Evolutionary conservation across 306 rosid genomes (phyloP), one percentile per base, ranked within the genome.

Genomic region (Inga leiocalycina): DNA sequence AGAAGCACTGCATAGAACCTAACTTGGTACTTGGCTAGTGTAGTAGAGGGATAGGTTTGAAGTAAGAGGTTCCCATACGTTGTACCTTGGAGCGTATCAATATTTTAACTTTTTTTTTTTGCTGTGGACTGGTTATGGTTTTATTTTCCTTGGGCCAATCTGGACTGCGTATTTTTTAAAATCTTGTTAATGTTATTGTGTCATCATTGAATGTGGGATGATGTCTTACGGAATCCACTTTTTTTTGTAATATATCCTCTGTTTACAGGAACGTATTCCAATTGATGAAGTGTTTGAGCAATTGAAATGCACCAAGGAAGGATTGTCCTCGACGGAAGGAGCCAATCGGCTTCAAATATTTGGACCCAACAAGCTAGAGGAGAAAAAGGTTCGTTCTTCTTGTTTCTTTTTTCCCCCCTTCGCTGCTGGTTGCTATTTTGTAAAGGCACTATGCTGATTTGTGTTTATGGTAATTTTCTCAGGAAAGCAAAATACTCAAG

Each of bases 281-380:
- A 84, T 96, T 79, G 97, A 96, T 49, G 99, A 96, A 83, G 99
- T 96, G 85, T 96, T 96, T 37, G 93, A 84, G 76, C 97, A 93
- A 84, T 46, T 96, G 89, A 93, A 96, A 96, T 96, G 99, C 81
- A 59, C 92, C 69, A 85, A 57, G 79, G 99, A 93, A 84, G 99
- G 99, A 65, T 82, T 96, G 69, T 71, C 87, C 75, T 39, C 89
- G 0, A 92, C 86, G 13, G 99, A 96, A 85, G 99, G 99, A 85
- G 94, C 84, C 84, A 84, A 82, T 71, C 90, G 99, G 89, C 94
- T 96, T 67, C 90, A 86, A 71, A 96, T 96, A 71, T 96, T 96
- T 69, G 99, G 99, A 22, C 99, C 98, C 81, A 96, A 96, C 98
- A 96, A 92, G 82, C 89, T 96, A 79, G 99, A 96, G 82, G 99